Evolutionary conservation across 208 protist species (phyloP).

Genomic region (Herpetomonas tarakana): DNA sequence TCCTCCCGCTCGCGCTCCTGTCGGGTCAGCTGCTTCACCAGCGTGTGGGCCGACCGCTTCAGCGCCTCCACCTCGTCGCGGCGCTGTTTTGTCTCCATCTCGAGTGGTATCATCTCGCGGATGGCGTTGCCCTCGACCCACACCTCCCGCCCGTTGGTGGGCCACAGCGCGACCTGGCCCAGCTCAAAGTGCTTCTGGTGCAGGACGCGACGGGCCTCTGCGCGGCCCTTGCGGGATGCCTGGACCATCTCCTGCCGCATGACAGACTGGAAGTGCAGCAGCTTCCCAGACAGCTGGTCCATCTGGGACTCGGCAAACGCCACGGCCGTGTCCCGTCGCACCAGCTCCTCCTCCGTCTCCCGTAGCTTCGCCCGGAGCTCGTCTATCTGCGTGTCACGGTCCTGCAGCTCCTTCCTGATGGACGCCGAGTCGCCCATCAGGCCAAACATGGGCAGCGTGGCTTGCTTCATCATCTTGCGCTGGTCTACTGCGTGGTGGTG

Average conservation of each 20-base stretch:
- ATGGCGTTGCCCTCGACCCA: conserved; percentile 70
- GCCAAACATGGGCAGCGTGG: conserved; percentile 54
- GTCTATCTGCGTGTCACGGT: conserved; percentile 48
- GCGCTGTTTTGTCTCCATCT: conserved; percentile 30
- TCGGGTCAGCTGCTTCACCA: conserved; percentile 42
- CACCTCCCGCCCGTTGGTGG: conserved; percentile 47
- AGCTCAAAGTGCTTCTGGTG: conserved; percentile 73
- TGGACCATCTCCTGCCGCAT: conserved; percentile 55
- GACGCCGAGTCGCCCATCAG: conserved; percentile 47
- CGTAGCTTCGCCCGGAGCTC: conserved; percentile 30
- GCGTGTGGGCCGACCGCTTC: conserved; percentile 53
- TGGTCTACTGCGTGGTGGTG: conserved; percentile 13
- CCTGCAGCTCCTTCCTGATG: conserved; percentile 52
- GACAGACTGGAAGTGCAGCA: conserved; percentile 41
- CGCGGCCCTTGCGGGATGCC: conserved; percentile 29
- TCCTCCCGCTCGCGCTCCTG: conserved; percentile 57
- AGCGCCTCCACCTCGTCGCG: conserved; percentile 50
- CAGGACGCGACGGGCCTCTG: conserved; percentile 53
- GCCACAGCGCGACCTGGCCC: conserved; percentile 60
- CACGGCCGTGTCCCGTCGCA: conserved; percentile 27
- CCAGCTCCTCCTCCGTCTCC: conserved; percentile 21
- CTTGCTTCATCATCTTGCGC: conserved; percentile 57
- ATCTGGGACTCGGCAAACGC: conserved; percentile 21
- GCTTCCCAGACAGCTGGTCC: conserved; percentile 8
- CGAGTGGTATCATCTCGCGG: conserved; percentile 40